Conservation (phyloP, 2,329 filamentous ascomycete genomes). For the Cadophora luteo-olivacea region DNA sequence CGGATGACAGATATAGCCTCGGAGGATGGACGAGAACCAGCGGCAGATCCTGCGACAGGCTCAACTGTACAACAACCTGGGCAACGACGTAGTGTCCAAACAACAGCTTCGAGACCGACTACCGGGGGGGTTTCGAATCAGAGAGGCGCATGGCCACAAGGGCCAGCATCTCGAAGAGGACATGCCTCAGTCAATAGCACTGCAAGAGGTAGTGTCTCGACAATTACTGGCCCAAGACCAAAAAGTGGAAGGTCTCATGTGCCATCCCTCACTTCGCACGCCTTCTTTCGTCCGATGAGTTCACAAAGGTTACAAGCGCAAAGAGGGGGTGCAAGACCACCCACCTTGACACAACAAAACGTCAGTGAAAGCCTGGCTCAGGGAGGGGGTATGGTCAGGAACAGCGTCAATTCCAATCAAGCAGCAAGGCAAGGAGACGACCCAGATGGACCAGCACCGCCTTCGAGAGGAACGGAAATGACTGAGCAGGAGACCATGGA, state of each 20-base stretch:
- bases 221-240: constrained; percentile 57
- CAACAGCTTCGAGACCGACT: constrained; percentile 58
- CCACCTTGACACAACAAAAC: constrained; percentile 43
- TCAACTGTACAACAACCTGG: constrained; percentile 43
- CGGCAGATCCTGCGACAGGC: constrained; percentile 44
- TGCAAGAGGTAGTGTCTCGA: constrained; percentile 47
- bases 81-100: constrained; percentile 47
- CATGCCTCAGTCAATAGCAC: constrained; percentile 39
- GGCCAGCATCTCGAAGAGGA: constrained; percentile 61
- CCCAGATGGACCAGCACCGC: constrained; percentile 63
- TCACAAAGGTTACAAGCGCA: constrained; percentile 94
- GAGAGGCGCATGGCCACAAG: constrained; percentile 55
- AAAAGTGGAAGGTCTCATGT: constrained; percentile 85
- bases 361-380: constrained; percentile 51
- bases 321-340: constrained; percentile 63
- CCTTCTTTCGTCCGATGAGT: constrained; percentile 96
- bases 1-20: constrained; percentile 61
- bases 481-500: constrained; percentile 77
- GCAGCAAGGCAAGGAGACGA: constrained; percentile 49
- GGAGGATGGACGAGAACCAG: constrained; percentile 55
- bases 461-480: constrained; percentile 81
- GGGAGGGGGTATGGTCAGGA: constrained; percentile 54
- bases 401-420: constrained; percentile 63
- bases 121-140: constrained; percentile 60
- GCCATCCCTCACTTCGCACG: constrained; percentile 84